A percentile compares a stretch with the other conserved stretches of the same genome.
Evolutionary conservation across 768 basidiomycete genomes (phyloP).

Genomic region (Psilocybe cubensis): DNA sequence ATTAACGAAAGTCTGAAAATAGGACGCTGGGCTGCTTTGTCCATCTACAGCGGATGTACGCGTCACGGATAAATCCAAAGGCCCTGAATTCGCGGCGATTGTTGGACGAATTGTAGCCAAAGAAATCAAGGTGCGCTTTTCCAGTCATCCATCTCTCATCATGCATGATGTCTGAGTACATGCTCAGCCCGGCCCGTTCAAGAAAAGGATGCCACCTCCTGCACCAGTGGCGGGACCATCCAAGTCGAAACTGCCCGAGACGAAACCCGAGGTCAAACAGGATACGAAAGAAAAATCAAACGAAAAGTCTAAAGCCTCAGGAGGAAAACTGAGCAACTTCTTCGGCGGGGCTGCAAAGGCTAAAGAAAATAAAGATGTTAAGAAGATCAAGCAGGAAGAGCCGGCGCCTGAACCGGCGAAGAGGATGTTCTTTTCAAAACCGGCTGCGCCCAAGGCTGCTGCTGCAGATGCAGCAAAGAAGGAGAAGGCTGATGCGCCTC

Average conservation of each 20-base stretch:
- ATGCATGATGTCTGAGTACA: neutral
- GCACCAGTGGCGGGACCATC: constrained; percentile 50
- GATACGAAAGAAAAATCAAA: constrained; percentile 25
- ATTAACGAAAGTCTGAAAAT: neutral
- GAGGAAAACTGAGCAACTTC: constrained; percentile 62
- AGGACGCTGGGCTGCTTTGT: constrained; percentile 53
- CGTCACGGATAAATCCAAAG: constrained; percentile 44
- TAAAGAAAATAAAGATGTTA: constrained; percentile 39
- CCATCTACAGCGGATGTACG: constrained; percentile 42
- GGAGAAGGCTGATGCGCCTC: no score
- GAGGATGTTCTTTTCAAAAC: constrained; percentile 23
- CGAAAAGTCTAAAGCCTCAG: constrained; percentile 36
- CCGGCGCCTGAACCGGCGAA: constrained; percentile 18
- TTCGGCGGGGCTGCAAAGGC: constrained; percentile 39
- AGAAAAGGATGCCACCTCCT: constrained; percentile 20
- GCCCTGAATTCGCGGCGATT: constrained; percentile 37
- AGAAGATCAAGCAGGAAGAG: constrained; percentile 35
- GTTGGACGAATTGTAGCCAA: constrained; percentile 49
- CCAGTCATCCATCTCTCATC: neutral
- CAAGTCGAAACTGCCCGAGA: constrained; percentile 28
- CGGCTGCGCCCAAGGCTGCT: constrained; percentile 11
- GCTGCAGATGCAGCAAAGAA: neutral
- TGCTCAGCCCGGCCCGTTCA: constrained; percentile 20
- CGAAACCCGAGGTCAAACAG: constrained; percentile 21
- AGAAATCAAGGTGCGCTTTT: constrained; percentile 45